phyloP scores from a whole-genome alignment of 139 green algal genomes.

The Micromonas commoda region DNA sequence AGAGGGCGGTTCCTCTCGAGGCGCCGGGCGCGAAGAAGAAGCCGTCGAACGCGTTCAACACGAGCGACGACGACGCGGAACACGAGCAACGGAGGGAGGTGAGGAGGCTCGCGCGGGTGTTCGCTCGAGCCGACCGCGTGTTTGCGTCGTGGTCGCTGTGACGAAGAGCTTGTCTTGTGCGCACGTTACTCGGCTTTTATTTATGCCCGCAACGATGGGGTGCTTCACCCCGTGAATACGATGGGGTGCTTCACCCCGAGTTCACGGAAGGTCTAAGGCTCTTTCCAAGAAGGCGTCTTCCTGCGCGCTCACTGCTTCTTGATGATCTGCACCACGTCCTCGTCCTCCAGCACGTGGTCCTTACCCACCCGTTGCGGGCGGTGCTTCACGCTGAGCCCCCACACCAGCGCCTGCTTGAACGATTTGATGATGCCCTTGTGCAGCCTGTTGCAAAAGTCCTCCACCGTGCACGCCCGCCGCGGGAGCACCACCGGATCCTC shows the following conservation, averaged over 20 bases:
- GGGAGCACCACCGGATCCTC: conserved; percentile 70
- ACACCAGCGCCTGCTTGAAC: conserved; percentile 83
- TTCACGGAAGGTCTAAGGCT: background rate
- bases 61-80: background rate
- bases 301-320: conserved; percentile 51
- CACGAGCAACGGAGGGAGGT: background rate
- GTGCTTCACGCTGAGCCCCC: conserved; percentile 27
- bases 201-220: too few species aligned
- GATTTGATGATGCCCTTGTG: conserved; percentile 81
- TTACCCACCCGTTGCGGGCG: conserved; percentile 89
- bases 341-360: conserved; percentile 86
- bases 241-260: background rate
- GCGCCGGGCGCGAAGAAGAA: too few species aligned
- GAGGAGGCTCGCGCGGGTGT: background rate
- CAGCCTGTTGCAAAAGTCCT: conserved; percentile 89
- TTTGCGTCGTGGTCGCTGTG: background rate
- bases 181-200: too few species aligned
- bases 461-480: conserved; percentile 58
- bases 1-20: too few species aligned
- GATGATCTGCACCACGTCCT: conserved; percentile 95
- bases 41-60: too few species aligned
- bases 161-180: background rate
- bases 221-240: too few species aligned
- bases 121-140: background rate
- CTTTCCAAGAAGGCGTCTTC: background rate